phyloP scores from a whole-genome alignment of 139 green algal genomes.

The Tetraselmis chui region DNA sequence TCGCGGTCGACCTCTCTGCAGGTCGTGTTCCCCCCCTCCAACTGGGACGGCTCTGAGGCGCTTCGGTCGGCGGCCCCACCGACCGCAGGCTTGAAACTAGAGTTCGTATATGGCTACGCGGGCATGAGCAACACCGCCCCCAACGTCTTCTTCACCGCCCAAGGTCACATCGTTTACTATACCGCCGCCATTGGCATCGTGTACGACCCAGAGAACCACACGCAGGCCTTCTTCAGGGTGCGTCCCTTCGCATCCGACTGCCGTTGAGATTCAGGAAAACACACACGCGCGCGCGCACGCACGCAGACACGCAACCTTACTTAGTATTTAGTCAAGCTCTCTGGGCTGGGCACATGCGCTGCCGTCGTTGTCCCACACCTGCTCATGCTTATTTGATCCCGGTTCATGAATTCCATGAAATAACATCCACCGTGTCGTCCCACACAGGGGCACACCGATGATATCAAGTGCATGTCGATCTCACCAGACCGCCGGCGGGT shows the following conservation, averaged over 20 bases:
- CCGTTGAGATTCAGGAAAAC: no score
- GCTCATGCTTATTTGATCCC: no score
- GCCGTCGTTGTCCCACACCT: no score
- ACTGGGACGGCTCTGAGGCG: conserved; percentile 2
- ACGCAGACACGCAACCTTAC: no score
- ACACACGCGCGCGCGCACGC: no score
- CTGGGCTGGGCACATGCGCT: no score
- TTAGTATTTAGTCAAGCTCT: no score
- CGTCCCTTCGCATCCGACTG: no score
- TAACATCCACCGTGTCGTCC: no score
- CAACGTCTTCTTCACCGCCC: conserved; percentile 18
- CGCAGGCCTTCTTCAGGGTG: conserved; percentile 9
- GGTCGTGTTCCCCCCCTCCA: not conserved
- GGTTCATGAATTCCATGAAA: no score
- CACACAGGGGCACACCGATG: conserved; percentile 10
- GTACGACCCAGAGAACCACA: conserved; percentile 1
- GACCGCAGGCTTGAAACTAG: conserved; percentile 10
- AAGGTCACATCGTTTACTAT: conserved; percentile 5
- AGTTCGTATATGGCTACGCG: conserved; percentile 21
- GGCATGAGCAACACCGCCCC: conserved; percentile 17
- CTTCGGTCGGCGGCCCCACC: not conserved
- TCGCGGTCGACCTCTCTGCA: no score
- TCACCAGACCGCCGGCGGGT: not conserved
- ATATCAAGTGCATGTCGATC: conserved; percentile 13
- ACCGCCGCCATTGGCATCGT: not conserved